Conservation (phyloP, 768 basidiomycete species). For the Termitomyces eurrhizus region DNA sequence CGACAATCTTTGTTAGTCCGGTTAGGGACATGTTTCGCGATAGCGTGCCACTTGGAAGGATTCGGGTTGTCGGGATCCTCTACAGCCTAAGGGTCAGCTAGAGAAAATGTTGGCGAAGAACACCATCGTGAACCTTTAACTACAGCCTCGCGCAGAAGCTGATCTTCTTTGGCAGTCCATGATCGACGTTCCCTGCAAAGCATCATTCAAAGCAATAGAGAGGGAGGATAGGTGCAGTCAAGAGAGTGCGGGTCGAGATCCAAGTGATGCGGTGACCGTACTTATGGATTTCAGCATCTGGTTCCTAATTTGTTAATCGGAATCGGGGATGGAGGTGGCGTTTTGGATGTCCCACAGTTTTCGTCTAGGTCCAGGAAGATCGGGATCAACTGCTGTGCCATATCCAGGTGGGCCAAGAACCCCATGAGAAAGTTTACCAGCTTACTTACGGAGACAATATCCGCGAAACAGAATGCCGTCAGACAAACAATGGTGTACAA, state of each 20-base stretch:
- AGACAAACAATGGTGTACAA: conserved; percentile 16
- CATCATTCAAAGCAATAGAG: conserved; percentile 22
- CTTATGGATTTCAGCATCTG: conserved; percentile 14
- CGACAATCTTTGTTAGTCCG: conserved; percentile 63
- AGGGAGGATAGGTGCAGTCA: background rate
- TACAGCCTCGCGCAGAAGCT: conserved; percentile 48
- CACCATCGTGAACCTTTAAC: conserved; percentile 32
- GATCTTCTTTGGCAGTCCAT: conserved; percentile 50
- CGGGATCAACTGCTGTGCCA: conserved; percentile 22
- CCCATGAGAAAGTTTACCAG: conserved; percentile 19
- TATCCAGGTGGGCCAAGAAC: conserved; percentile 17
- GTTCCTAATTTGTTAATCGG: conserved; percentile 21
- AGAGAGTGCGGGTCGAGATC: conserved; percentile 13
- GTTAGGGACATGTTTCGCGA: conserved; percentile 59
- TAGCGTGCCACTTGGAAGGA: conserved; percentile 60
- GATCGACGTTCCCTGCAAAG: conserved; percentile 47
- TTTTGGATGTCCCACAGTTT: conserved; percentile 18
- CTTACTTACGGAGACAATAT: conserved; percentile 18
- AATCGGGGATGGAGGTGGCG: conserved; percentile 22
- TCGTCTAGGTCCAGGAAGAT: conserved; percentile 12
- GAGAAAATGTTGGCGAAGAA: conserved; percentile 4
- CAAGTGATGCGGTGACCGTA: conserved; percentile 20
- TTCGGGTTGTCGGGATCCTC: conserved; percentile 55
- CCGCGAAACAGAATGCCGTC: conserved; percentile 22
- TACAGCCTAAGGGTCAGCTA: conserved; percentile 20